These are phyloP conservation scores for Lotus japonicus DNA, from an alignment of 306 rosid species.

Conservation along the genomic window DNA sequence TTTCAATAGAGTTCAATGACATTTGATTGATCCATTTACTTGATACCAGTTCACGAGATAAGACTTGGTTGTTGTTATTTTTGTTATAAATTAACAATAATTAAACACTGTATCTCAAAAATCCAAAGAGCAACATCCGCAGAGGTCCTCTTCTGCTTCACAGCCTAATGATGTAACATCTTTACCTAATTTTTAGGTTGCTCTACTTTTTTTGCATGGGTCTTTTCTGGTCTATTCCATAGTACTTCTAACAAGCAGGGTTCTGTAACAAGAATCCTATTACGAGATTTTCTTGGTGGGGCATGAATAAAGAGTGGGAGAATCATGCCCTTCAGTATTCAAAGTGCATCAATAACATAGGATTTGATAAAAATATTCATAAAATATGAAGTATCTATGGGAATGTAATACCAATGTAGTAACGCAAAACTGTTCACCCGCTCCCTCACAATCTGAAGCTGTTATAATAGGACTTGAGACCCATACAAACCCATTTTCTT, in stretches of 20 bases:
- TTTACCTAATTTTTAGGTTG: not conserved
- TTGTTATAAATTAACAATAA: not conserved
- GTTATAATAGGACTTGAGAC: conserved; percentile 89
- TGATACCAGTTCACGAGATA: not conserved
- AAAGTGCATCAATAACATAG: conserved; percentile 10
- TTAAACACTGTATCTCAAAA: not conserved
- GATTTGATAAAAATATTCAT: conserved; percentile 12
- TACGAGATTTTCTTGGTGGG: not conserved
- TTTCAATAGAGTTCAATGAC: not conserved
- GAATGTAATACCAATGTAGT: conserved; percentile 76
- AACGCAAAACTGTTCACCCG: conserved; percentile 96
- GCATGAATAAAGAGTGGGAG: not conserved
- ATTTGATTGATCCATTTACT: not conserved
- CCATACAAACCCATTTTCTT: conserved; percentile 94
- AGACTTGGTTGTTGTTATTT: not conserved
- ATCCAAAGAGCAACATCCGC: not conserved
- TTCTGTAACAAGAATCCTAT: not conserved
- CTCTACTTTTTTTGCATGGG: not conserved
- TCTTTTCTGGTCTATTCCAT: not conserved
- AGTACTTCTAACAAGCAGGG: not conserved
- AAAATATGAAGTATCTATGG: conserved; percentile 15
- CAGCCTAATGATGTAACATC: not conserved
- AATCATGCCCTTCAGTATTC: not conserved
- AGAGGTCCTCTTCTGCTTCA: conserved; percentile 1
- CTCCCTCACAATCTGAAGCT: conserved; percentile 98